These are phyloP conservation scores for Dothiorella sarmentorum DNA, from an alignment of 2,329 filamentous ascomycete genomes.

Conservation along the genomic window DNA sequence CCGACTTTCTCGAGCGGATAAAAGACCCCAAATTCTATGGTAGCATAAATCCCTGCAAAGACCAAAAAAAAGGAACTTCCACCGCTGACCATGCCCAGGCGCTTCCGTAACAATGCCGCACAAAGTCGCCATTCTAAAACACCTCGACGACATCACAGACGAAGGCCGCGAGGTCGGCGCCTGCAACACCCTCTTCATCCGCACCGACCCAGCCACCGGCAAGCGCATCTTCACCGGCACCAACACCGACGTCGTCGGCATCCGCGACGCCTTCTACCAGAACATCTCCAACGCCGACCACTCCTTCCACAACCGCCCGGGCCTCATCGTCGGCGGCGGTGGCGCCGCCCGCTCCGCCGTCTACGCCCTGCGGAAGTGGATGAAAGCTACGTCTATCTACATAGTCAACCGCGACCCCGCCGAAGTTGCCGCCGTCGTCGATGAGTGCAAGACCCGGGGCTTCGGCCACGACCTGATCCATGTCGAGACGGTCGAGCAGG, in stretches of 20 bases:
- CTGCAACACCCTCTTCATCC: constrained; percentile 74
- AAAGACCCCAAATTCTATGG: constrained; percentile 61
- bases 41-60: constrained; percentile 28
- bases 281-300: constrained; percentile 43
- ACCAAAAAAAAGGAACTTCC: background rate
- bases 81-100: constrained; percentile 40
- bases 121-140: constrained; percentile 71
- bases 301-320: constrained; percentile 58
- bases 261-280: constrained; percentile 65
- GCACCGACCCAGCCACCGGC: constrained; percentile 45
- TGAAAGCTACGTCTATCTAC: constrained; percentile 67
- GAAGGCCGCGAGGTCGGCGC: constrained; percentile 72
- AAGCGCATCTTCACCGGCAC: constrained; percentile 62
- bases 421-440: constrained; percentile 66
- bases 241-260: constrained; percentile 78
- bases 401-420: constrained; percentile 68
- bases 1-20: constrained; percentile 47
- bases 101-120: constrained; percentile 80
- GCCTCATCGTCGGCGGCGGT: constrained; percentile 72
- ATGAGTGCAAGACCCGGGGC: constrained; percentile 58
- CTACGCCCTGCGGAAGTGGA: constrained; percentile 68
- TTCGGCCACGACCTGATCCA: constrained; percentile 61
- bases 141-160: constrained; percentile 69
- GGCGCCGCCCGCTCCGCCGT: constrained; percentile 75
- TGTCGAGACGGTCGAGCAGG: constrained; percentile 60